Conservation (phyloP, 371 early-diverging fungal genomes). For the Rhizopus stolonifer region DNA sequence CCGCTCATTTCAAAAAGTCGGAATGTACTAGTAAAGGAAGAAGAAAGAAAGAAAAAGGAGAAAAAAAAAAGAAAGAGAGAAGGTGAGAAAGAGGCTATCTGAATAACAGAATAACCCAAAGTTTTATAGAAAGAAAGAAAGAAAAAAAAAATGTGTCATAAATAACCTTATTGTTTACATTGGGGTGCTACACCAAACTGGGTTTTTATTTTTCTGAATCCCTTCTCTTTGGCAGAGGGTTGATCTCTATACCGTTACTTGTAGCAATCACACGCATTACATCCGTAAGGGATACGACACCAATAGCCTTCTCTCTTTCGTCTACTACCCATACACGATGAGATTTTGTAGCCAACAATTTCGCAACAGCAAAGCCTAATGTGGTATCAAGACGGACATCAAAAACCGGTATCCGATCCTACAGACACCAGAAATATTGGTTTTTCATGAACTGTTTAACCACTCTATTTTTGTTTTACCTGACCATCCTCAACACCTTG, state of each 20-base stretch:
- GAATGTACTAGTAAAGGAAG: too few relatives aligned
- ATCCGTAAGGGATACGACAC: slow-evolving; percentile 74
- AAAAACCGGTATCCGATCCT: slow-evolving; percentile 74
- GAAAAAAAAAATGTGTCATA: too few relatives aligned
- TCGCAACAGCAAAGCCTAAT: slow-evolving; percentile 69
- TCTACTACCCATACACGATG: slow-evolving; percentile 81
- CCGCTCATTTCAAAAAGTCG: too few relatives aligned
- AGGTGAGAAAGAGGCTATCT: too few relatives aligned
- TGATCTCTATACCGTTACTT: slow-evolving; percentile 9
- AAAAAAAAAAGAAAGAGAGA: too few relatives aligned
- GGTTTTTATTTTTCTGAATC: neutral
- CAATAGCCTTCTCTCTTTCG: slow-evolving; percentile 43
- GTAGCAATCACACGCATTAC: slow-evolving; percentile 55
- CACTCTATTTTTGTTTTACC: slow-evolving; percentile 15
- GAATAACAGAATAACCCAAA: too few relatives aligned
- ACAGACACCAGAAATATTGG: neutral
- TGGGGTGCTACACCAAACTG: neutral
- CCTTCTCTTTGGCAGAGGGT: slow-evolving; percentile 5
- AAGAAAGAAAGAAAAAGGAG: too few relatives aligned
- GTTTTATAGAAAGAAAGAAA: slow-evolving; percentile 3
- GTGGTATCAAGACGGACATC: slow-evolving; percentile 70
- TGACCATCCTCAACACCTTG: slow-evolving; percentile 56
- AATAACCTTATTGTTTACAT: slow-evolving; percentile 1
- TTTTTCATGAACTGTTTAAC: neutral
- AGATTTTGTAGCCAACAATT: slow-evolving; percentile 76